A percentile compares a stretch with the other conserved stretches of the same genome.
These are phyloP conservation scores for Aspergillus pseudonomiae DNA, from an alignment of 2,329 filamentous ascomycete genomes.

Conservation along the genomic window DNA sequence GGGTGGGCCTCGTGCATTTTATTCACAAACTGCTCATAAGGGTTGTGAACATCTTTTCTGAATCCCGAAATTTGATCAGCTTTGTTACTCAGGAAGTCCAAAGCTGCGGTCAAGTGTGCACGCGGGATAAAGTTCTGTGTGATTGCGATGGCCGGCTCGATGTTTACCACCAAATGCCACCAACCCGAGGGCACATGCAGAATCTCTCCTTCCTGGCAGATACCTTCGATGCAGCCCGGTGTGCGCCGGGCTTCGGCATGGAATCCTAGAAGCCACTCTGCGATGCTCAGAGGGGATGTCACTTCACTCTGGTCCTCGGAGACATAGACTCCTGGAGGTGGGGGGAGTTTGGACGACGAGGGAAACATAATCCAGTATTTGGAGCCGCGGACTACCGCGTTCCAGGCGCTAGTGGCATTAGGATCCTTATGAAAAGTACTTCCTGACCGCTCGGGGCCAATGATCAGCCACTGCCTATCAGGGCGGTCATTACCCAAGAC, in stretches of 20 bases:
- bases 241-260: slow-evolving; percentile 78
- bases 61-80: slow-evolving; percentile 88
- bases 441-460: slow-evolving; percentile 83
- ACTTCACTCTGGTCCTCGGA: slow-evolving; percentile 90
- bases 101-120: slow-evolving; percentile 71
- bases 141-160: slow-evolving; percentile 80
- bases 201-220: slow-evolving; percentile 82
- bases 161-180: slow-evolving; percentile 95
- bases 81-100: slow-evolving; percentile 81
- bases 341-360: slow-evolving; percentile 61
- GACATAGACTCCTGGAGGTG: slow-evolving; percentile 87
- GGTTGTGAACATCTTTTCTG: slow-evolving; percentile 68
- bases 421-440: slow-evolving; percentile 92
- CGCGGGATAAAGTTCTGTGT: slow-evolving; percentile 93
- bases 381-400: slow-evolving; percentile 82
- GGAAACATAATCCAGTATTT: slow-evolving; percentile 99
- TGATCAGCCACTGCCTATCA: slow-evolving; percentile 88
- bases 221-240: slow-evolving; percentile 79
- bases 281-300: slow-evolving; percentile 89
- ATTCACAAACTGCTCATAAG: slow-evolving; percentile 74
- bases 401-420: slow-evolving; percentile 79
- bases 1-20: slow-evolving; percentile 67
- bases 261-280: slow-evolving; percentile 93
- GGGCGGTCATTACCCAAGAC: slow-evolving; percentile 77
- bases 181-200: slow-evolving; percentile 91